Base-by-base conservation (phyloP, 257 asterid genomes). In the Przewalskia tangutica region DNA sequence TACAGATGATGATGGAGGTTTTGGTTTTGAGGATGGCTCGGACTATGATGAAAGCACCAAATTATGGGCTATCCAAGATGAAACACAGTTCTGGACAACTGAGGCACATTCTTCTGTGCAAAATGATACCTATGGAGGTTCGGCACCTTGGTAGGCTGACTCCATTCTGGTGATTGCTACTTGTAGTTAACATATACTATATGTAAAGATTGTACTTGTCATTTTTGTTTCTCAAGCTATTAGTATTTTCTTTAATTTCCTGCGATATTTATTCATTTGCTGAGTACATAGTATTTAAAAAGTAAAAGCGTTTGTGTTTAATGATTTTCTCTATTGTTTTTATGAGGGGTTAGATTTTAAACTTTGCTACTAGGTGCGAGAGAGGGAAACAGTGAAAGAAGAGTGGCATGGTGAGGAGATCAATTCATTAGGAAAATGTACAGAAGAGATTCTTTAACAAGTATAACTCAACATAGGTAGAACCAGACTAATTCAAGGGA, bases 121-220 rank as follows among this genome's bases (percentile, higher is more conserved):
- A 59, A 82, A 75, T 63, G 84, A 84, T 66, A 77, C 32, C 53
- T 81, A 44, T 32, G 27, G 53, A 79, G 89, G 68, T 87, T 83
- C 85, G 50, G 90, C n/a, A 64, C 96, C 95, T 6, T 94, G 97
- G 97, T 93, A 91, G 88, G 27, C 44, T 51, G 44, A 20, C n/a
- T 50, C 42, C 71, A 58, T 78, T 78, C 36, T 78, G 67, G 12
- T 59, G 44, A 48, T 27, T 48, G 40, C 59, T 8, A 23, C 60
- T 48, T 23, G 59, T 71, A 46, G 42, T 71, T 20, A 71, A 18
- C 71, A 12, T 46, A 16, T 70, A 6, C 32, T 27, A 27, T 11
- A 11, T 71, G 58, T 44, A 71, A 46, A 48, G 40, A 46, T 73
- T 20, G 20, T 48, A 20, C 60, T 48, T 6, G 2, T 46, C 42